Conservation (phyloP, 371 early-diverging fungal species). For the Blakeslea trispora region DNA sequence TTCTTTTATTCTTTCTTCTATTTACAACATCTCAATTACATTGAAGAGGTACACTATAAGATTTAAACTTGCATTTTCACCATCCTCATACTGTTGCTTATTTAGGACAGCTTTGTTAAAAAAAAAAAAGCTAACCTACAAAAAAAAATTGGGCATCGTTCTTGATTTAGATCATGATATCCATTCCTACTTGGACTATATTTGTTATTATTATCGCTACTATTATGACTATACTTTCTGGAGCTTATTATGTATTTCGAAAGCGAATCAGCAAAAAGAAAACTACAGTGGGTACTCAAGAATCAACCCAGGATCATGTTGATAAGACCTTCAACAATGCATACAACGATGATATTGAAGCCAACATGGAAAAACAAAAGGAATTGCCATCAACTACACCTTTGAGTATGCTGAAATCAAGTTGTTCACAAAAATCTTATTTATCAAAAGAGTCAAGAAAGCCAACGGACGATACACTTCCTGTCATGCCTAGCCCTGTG, state of each 20-base stretch:
- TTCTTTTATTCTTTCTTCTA: neutral
- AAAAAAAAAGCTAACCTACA: too few species aligned
- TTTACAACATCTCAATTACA: constrained; percentile 1
- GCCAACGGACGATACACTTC: too few species aligned
- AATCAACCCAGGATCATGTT: constrained; percentile 1
- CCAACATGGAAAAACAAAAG: too few species aligned
- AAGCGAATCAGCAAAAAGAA: constrained; percentile 11
- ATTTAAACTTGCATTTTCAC: neutral
- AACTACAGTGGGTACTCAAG: constrained; percentile 13
- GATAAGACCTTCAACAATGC: constrained; percentile 3
- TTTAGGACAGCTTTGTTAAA: too few species aligned
- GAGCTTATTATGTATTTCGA: constrained; percentile 14
- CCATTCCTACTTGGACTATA: constrained; percentile 23
- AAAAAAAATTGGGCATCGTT: too few species aligned
- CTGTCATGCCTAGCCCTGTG: too few species aligned
- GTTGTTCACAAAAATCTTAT: too few species aligned
- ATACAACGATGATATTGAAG: constrained; percentile 1
- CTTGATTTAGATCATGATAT: neutral
- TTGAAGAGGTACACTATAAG: too few species aligned
- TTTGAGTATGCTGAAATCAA: too few species aligned
- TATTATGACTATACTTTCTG: constrained; percentile 8
- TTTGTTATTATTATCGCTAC: constrained; percentile 19
- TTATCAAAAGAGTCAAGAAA: too few species aligned
- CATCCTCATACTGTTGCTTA: too few species aligned
- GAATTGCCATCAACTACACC: too few species aligned